Base-by-base conservation (phyloP, 179 eudicot genomes). In the Spinacia oleracea region DNA sequence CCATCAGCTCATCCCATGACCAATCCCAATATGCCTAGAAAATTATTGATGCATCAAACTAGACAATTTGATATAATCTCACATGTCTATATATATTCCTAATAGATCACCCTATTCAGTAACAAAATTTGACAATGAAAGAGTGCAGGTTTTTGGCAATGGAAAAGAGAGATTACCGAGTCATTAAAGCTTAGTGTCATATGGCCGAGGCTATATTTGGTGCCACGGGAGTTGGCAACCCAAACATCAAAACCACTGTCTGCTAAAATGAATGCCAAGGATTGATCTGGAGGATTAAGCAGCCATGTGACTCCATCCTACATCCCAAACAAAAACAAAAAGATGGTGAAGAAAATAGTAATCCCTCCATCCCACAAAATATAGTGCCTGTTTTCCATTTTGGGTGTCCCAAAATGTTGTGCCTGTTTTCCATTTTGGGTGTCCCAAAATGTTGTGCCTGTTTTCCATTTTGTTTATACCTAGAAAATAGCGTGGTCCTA, bases 201-300 rank as follows among this genome's bases (percentile, higher is more conserved):
- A 73, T 92, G 97, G 35, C 83, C 78, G 21, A 83, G 78, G 83
- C 97, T 92, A 79, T 80, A 84, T 74, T 81, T 81, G 32, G 94
- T 89, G 27, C 97, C 94, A 9, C 97, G 87, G 21, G 86, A 79
- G 63, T 84, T 92, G 51, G 86, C 77, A 74, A 92, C 83, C 94
- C 97, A 92, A 71, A 92, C 94, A 86, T 92, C 97, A 29, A 82
- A 90, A 9, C 94, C 97, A 9, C 73, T 86, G 67, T 92, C 97
- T 9, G 91, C 97, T 86, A 92, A 84, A 15, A 92, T 82, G 45
- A 84, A 86, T 60, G 87, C 89, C 70, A 90, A 79, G 34, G 92
- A 83, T 73, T 92, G 82, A 18, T 87, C 76, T 15, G 94, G 92
- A 10, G 84, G 68, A 55, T 78, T 89, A 60, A 85, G 55, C 76